phyloP scores from a whole-genome alignment of 169 alveolate species.

The Plasmodium vivax region DNA sequence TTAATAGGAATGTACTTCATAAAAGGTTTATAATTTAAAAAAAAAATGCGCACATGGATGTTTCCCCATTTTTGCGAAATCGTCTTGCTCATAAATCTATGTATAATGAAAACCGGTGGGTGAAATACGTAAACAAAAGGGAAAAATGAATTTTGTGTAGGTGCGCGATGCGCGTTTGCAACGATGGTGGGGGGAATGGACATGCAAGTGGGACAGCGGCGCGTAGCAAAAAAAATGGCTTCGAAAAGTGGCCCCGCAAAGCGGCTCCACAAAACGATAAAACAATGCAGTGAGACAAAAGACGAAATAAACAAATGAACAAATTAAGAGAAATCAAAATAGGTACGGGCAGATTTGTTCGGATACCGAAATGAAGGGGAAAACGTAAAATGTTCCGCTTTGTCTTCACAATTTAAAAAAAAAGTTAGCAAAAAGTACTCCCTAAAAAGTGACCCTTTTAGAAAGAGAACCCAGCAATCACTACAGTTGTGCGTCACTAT shows the following conservation, averaged over 20 bases:
- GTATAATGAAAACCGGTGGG: not conserved
- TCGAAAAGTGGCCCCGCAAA: too few relatives aligned
- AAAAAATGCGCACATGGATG: not conserved
- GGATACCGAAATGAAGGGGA: not conserved
- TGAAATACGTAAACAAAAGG: slow-evolving; percentile 8
- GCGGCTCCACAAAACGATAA: not conserved
- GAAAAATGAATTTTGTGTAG: not conserved
- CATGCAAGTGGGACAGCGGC: not conserved
- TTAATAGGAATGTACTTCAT: not conserved
- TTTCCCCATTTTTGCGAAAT: not conserved
- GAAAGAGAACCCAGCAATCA: not conserved
- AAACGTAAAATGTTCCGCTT: not conserved
- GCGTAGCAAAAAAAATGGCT: not conserved
- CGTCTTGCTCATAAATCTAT: not conserved
- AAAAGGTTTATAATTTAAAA: not conserved
- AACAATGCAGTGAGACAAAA: not conserved
- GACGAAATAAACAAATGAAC: slow-evolving; percentile 10
- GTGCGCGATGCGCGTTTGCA: not conserved
- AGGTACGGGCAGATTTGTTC: not conserved
- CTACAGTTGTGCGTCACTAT: not conserved
- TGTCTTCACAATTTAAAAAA: not conserved
- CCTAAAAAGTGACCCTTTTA: not conserved
- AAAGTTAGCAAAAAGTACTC: not conserved
- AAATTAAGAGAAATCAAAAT: slow-evolving; percentile 2
- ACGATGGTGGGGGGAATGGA: not conserved